Conservation (phyloP, 768 basidiomycete genomes). For the Tylopilus felleus region DNA sequence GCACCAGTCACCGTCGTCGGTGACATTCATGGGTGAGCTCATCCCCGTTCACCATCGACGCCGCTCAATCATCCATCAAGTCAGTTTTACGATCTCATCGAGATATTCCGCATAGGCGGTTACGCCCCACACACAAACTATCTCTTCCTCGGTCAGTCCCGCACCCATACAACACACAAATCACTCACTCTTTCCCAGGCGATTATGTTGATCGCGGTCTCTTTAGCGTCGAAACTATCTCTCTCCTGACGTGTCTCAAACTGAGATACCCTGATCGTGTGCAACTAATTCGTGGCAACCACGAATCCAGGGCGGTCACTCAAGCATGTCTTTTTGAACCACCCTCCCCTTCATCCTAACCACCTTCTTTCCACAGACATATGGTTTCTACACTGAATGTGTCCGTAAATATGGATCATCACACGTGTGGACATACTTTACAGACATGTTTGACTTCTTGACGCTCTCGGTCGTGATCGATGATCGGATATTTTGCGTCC, state of each 20-base stretch:
- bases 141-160: conserved; percentile 86
- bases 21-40: conserved; percentile 94
- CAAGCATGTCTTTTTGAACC: conserved; percentile 59
- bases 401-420: conserved; percentile 95
- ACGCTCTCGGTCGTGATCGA: conserved; percentile 98
- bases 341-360: conserved; percentile 12
- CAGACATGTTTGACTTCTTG: conserved; percentile 99
- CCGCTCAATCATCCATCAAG: conserved; percentile 51
- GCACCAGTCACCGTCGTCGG: conserved; percentile 98
- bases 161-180: not conserved
- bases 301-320: conserved; percentile 96
- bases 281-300: conserved; percentile 95
- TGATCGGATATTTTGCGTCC: conserved; percentile 98
- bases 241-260: conserved; percentile 93
- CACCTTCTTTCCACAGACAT: conserved; percentile 58
- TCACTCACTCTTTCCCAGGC: conserved; percentile 45
- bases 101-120: conserved; percentile 98
- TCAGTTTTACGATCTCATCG: conserved; percentile 99
- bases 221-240: conserved; percentile 98
- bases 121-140: conserved; percentile 97
- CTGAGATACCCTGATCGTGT: conserved; percentile 95
- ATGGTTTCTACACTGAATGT: conserved; percentile 99
- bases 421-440: conserved; percentile 98
- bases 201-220: conserved; percentile 98
- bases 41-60: conserved; percentile 12